Conservation (phyloP, 2,329 filamentous ascomycete genomes). For the Xylariales sp. region DNA sequence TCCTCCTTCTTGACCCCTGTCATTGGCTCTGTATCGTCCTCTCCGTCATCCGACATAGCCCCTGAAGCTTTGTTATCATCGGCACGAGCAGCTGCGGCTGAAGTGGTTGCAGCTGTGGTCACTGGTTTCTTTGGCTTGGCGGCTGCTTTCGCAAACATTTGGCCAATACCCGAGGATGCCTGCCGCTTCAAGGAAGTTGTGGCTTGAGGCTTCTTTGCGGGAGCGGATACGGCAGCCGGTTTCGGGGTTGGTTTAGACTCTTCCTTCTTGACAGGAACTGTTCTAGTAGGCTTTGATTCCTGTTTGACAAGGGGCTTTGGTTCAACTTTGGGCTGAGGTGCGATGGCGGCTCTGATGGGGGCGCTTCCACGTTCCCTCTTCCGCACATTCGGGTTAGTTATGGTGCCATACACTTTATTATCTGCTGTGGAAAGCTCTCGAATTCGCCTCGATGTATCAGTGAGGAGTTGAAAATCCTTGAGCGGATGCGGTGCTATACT, state of each 20-base stretch:
- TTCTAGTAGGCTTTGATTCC: constrained; percentile 50
- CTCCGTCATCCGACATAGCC: constrained; percentile 50
- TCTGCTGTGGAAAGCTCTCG: constrained; percentile 65
- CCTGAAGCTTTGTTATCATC: constrained; percentile 38
- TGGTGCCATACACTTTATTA: constrained; percentile 77
- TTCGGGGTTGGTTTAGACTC: constrained; percentile 49
- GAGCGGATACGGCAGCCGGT: constrained; percentile 47
- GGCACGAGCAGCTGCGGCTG: constrained; percentile 34
- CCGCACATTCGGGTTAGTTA: constrained; percentile 76
- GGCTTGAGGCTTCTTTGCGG: constrained; percentile 55
- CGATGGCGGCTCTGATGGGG: constrained; percentile 44
- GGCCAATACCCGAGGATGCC: constrained; percentile 49
- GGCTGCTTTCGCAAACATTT: constrained; percentile 52
- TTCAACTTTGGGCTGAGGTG: constrained; percentile 47
- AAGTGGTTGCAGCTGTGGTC: constrained; percentile 32
- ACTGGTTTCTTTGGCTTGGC: constrained; percentile 49
- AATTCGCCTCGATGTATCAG: constrained; percentile 75
- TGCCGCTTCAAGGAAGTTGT: constrained; percentile 63
- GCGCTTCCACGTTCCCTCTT: constrained; percentile 58
- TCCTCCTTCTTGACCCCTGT: constrained; percentile 44
- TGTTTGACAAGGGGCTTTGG: constrained; percentile 49
- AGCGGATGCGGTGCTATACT: constrained; percentile 79
- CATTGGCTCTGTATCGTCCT: constrained; percentile 47
- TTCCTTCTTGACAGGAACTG: constrained; percentile 54
- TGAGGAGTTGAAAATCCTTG: constrained; percentile 77